A percentile compares a stretch with the other conserved stretches of the same genome.
Evolutionary conservation across 257 asterid genomes (phyloP).

Genomic region (Ehretia macrophylla): DNA sequence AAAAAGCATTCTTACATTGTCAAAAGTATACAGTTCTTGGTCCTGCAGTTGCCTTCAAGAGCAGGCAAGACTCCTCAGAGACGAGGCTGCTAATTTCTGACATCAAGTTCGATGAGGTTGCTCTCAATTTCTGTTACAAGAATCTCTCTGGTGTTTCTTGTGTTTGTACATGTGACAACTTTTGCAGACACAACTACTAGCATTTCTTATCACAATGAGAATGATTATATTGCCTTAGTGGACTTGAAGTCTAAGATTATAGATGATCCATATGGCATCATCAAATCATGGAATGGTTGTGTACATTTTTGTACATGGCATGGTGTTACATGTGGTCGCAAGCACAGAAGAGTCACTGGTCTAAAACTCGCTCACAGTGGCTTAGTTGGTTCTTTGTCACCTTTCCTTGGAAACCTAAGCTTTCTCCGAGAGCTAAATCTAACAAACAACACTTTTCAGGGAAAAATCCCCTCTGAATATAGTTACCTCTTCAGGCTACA

Average conservation of each 20-base stretch:
- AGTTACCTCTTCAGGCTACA: not conserved
- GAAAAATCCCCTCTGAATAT: not conserved
- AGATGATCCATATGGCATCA: not conserved
- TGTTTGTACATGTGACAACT: too few relatives aligned
- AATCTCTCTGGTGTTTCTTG: not conserved
- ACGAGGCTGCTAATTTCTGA: too few relatives aligned
- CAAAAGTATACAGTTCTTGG: too few relatives aligned
- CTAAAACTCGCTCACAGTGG: constrained; percentile 6
- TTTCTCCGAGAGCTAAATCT: not conserved
- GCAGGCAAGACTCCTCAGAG: too few relatives aligned
- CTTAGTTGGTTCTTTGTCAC: not conserved
- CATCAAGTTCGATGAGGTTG: not conserved
- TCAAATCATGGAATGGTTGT: constrained; percentile 22
- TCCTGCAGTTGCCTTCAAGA: too few relatives aligned
- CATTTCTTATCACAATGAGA: not conserved
- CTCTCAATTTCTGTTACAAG: not conserved
- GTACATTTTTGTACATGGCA: constrained; percentile 24
- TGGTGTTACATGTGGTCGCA: constrained; percentile 19
- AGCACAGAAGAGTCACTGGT: constrained; percentile 12
- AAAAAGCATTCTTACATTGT: too few relatives aligned
- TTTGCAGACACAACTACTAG: not conserved
- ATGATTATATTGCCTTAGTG: not conserved
- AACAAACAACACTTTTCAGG: not conserved
- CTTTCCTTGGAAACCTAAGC: not conserved
- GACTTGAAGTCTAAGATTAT: not conserved